phyloP scores from a whole-genome alignment of 257 asterid genomes.

The Fraxinus americana region DNA sequence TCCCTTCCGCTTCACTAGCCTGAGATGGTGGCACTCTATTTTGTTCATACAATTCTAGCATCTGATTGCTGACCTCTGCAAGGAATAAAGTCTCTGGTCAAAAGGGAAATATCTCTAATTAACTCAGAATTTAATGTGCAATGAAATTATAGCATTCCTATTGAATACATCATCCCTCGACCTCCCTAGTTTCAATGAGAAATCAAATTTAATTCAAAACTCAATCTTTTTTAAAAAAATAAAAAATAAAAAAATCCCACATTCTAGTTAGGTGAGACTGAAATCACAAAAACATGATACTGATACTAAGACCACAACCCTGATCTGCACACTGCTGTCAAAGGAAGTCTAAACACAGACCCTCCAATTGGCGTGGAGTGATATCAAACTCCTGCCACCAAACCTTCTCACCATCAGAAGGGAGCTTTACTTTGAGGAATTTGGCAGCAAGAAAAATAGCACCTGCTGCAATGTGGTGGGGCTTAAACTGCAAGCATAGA shows the following conservation, averaged over 20 bases:
- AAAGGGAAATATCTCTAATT: background rate
- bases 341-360: conserved; percentile 61
- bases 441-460: conserved; percentile 99
- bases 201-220: background rate
- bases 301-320: conserved; percentile 25
- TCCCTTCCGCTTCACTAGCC: conserved; percentile 79
- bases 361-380: conserved; percentile 99
- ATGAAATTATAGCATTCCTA: background rate
- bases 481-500: conserved; percentile 97
- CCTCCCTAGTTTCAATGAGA: background rate
- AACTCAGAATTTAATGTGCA: background rate
- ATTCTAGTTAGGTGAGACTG: conserved; percentile 1
- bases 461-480: conserved; percentile 99
- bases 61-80: conserved; percentile 98
- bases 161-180: background rate
- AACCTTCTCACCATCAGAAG: conserved; percentile 89
- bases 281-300: background rate
- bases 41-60: conserved; percentile 86
- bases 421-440: conserved; percentile 98
- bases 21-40: conserved; percentile 67
- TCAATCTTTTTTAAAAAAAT: background rate
- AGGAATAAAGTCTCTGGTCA: conserved; percentile 24
- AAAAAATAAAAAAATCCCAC: background rate
- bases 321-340: conserved; percentile 34
- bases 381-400: conserved; percentile 99